Evolutionary conservation across 805 yeast species (phyloP).

Genomic region (Metschnikowia anglica): DNA sequence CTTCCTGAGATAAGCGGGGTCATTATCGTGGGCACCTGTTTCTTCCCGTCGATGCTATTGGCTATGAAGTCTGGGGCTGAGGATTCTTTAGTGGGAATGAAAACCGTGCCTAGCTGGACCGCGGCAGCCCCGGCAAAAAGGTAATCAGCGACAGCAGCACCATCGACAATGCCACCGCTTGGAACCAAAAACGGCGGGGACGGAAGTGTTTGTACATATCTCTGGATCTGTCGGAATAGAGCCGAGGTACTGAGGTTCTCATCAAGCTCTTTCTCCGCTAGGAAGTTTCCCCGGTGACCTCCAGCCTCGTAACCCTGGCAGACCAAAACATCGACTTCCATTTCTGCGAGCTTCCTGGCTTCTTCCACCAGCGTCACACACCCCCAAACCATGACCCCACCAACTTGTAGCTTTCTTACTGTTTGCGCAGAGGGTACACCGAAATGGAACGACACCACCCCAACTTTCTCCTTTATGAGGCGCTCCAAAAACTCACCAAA

Average conservation of each 20-base stretch:
- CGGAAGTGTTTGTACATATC: background rate
- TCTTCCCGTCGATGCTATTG: slow-evolving; percentile 7
- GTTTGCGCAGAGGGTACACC: too few relatives aligned
- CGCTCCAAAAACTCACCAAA: too few relatives aligned
- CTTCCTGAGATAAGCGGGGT: slow-evolving; percentile 39
- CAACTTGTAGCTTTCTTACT: too few relatives aligned
- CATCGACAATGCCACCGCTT: slow-evolving; percentile 53
- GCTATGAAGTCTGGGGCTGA: slow-evolving; percentile 22
- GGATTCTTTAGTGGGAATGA: slow-evolving; percentile 40
- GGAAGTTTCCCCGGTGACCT: slow-evolving; percentile 54
- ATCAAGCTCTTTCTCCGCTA: too few relatives aligned
- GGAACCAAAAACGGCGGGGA: slow-evolving; percentile 40
- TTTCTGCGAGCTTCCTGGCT: too few relatives aligned
- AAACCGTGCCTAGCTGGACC: slow-evolving; percentile 57
- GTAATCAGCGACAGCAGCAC: slow-evolving; percentile 28
- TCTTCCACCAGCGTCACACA: too few relatives aligned
- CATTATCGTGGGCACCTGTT: slow-evolving; percentile 29
- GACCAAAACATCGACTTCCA: too few relatives aligned
- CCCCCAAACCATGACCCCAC: too few relatives aligned
- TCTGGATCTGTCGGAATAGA: slow-evolving; percentile 25
- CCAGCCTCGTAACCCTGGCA: too few relatives aligned
- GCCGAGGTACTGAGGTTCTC: slow-evolving; percentile 40
- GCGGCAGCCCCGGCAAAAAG: slow-evolving; percentile 48
- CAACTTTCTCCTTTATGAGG: too few relatives aligned
- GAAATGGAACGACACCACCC: too few relatives aligned